These are phyloP conservation scores for Ensete glaucum DNA, from an alignment of 176 grass and related monocot species.

Conservation along the genomic window DNA sequence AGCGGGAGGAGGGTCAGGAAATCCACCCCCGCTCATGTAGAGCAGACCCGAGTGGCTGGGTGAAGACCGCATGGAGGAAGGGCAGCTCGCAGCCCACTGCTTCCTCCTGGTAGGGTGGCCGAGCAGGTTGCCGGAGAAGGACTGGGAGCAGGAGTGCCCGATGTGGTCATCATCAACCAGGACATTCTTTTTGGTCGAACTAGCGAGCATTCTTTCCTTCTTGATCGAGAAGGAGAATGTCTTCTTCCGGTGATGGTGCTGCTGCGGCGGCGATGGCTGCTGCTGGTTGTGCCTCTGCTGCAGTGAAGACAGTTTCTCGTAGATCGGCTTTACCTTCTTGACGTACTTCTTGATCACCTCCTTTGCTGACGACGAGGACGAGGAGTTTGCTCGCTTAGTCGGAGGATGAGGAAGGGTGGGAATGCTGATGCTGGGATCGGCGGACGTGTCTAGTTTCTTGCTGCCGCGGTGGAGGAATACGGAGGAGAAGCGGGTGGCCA, in stretches of 20 bases:
- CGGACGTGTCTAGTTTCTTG: background rate
- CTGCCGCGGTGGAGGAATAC: slow-evolving; percentile 73
- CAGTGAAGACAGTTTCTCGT: slow-evolving; percentile 70
- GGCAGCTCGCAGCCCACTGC: slow-evolving; percentile 70
- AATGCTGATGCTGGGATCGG: background rate
- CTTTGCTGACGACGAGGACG: slow-evolving; percentile 45
- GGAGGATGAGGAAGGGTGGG: background rate
- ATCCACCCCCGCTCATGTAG: slow-evolving; percentile 43
- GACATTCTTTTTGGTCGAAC: slow-evolving; percentile 12
- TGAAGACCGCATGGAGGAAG: slow-evolving; percentile 87
- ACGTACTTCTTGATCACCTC: slow-evolving; percentile 92
- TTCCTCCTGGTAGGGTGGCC: slow-evolving; percentile 43
- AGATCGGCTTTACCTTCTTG: slow-evolving; percentile 89
- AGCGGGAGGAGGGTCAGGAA: slow-evolving; percentile 38
- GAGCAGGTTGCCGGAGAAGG: slow-evolving; percentile 86
- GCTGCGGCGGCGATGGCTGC: background rate
- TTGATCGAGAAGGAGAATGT: slow-evolving; percentile 81
- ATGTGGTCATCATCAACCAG: background rate
- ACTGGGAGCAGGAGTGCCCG: slow-evolving; percentile 38
- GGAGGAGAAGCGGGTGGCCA: slow-evolving; percentile 85
- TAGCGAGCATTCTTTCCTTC: slow-evolving; percentile 34
- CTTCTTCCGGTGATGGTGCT: slow-evolving; percentile 50
- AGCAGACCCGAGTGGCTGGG: slow-evolving; percentile 86
- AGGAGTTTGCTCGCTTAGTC: background rate
- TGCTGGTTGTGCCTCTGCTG: slow-evolving; percentile 44